Conservation (phyloP, 371 early-diverging fungal genomes). For the Saksenaea vasiformis region DNA sequence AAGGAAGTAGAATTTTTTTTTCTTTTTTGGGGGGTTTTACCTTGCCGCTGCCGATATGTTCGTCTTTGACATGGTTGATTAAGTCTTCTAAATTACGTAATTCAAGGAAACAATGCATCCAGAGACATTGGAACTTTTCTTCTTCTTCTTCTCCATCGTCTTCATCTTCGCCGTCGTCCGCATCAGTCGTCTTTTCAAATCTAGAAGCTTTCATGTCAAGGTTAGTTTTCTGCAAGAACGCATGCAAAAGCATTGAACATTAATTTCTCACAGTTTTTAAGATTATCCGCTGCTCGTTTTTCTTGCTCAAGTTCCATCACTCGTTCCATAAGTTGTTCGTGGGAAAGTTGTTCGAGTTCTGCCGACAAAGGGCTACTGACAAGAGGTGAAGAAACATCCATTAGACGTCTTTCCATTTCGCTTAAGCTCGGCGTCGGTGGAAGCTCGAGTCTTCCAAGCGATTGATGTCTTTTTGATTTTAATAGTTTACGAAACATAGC, state of each 20-base stretch:
- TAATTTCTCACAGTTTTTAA: not conserved
- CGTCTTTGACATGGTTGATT: slow-evolving; percentile 24
- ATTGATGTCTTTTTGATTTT: slow-evolving; percentile 43
- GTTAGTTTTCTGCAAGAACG: not conserved
- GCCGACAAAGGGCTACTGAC: not conserved
- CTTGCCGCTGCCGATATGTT: slow-evolving; percentile 34
- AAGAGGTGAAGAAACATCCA: slow-evolving; percentile 2
- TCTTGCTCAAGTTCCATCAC: slow-evolving; percentile 1
- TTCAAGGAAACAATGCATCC: slow-evolving; percentile 18
- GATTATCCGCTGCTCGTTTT: not conserved
- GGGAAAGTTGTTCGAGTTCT: not conserved
- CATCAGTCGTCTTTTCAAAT: not conserved
- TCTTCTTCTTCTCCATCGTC: slow-evolving; percentile 12
- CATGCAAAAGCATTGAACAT: not conserved
- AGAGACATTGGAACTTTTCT: slow-evolving; percentile 18
- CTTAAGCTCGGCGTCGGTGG: slow-evolving; percentile 11
- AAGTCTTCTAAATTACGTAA: slow-evolving; percentile 16
- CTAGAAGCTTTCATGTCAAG: not conserved
- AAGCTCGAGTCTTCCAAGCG: slow-evolving; percentile 38
- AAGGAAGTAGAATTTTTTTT: no score
- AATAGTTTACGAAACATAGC: slow-evolving; percentile 27
- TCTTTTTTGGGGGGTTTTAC: slow-evolving; percentile 11
- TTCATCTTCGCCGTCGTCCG: not conserved
- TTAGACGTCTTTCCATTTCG: slow-evolving; percentile 4
- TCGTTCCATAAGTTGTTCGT: slow-evolving; percentile 2